These are phyloP conservation scores for Peronospora destructor DNA, from an alignment of 352 stramenopile species.

Conservation along the genomic window DNA sequence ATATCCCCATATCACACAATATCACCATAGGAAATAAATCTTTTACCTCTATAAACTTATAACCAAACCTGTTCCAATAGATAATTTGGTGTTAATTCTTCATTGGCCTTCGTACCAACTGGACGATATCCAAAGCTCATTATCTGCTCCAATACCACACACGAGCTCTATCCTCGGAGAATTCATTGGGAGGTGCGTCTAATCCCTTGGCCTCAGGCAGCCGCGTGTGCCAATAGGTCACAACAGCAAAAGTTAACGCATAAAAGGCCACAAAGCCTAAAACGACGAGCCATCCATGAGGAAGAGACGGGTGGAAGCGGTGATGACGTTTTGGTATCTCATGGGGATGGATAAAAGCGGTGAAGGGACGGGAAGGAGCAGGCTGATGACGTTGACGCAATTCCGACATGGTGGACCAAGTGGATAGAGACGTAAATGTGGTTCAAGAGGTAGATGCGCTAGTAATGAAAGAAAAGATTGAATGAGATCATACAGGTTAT, in stretches of 20 bases:
- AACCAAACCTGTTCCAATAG: too few species aligned
- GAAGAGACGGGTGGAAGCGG: constrained; percentile 18
- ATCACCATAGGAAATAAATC: too few species aligned
- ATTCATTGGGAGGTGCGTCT: constrained; percentile 31
- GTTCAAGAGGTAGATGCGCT: too few species aligned
- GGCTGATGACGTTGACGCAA: constrained; percentile 23
- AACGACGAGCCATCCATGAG: constrained; percentile 26
- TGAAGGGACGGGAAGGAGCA: not conserved
- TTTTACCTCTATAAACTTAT: too few species aligned
- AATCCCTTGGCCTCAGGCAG: constrained; percentile 36
- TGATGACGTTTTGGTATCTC: constrained; percentile 10
- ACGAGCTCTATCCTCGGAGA: constrained; percentile 51
- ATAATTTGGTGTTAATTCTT: constrained; percentile 53
- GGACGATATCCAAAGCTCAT: constrained; percentile 69
- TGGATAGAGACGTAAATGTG: too few species aligned
- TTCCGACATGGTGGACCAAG: not conserved
- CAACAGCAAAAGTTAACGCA: constrained; percentile 24
- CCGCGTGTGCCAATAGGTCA: constrained; percentile 49
- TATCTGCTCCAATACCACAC: constrained; percentile 54
- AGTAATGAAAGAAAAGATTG: too few species aligned
- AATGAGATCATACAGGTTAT: too few species aligned
- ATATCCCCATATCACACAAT: constrained; percentile 12
- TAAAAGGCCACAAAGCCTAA: constrained; percentile 46
- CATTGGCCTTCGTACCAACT: constrained; percentile 56
- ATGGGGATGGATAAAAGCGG: not conserved